Evolutionary conservation across 805 yeast species (phyloP).

Genomic region (Tetrapisispora phaffii): DNA sequence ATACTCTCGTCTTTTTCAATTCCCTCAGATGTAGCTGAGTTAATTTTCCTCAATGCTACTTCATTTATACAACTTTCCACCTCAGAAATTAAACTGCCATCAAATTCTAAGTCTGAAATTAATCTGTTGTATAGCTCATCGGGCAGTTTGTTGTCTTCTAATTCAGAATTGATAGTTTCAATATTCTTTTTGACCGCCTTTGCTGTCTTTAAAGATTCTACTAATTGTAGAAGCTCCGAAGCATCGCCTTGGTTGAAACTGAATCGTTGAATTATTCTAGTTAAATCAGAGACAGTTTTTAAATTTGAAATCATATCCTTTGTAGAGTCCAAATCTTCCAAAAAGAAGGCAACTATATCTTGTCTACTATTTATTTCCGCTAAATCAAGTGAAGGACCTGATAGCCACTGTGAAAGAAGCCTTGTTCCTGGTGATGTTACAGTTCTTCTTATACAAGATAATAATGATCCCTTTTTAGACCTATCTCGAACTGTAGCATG

Average conservation of each 20-base stretch:
- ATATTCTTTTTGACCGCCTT: constrained; percentile 21
- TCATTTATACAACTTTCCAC: constrained; percentile 37
- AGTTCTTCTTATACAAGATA: constrained; percentile 63
- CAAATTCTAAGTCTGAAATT: constrained; percentile 29
- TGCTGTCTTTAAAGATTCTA: constrained; percentile 33
- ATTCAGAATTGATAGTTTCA: not conserved
- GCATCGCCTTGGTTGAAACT: constrained; percentile 41
- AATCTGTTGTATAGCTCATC: constrained; percentile 21
- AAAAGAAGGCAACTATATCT: constrained; percentile 37
- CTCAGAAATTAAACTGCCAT: constrained; percentile 33
- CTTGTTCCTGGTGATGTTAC: constrained; percentile 76
- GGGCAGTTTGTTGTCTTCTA: constrained; percentile 2
- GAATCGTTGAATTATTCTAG: constrained; percentile 48
- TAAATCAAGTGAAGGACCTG: constrained; percentile 62
- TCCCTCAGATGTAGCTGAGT: not conserved
- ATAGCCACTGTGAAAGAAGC: constrained; percentile 68
- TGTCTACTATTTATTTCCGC: constrained; percentile 50
- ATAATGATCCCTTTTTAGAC: constrained; percentile 55
- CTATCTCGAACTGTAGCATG: constrained; percentile 48
- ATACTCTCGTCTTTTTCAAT: not conserved
- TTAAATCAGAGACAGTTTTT: constrained; percentile 44
- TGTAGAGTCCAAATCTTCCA: constrained; percentile 23
- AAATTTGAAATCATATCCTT: constrained; percentile 31
- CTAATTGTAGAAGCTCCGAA: constrained; percentile 36
- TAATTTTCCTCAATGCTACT: constrained; percentile 19